Evolutionary conservation across 108 stramenopile species (phyloP).

Genomic region (Bacterosira constricta): DNA sequence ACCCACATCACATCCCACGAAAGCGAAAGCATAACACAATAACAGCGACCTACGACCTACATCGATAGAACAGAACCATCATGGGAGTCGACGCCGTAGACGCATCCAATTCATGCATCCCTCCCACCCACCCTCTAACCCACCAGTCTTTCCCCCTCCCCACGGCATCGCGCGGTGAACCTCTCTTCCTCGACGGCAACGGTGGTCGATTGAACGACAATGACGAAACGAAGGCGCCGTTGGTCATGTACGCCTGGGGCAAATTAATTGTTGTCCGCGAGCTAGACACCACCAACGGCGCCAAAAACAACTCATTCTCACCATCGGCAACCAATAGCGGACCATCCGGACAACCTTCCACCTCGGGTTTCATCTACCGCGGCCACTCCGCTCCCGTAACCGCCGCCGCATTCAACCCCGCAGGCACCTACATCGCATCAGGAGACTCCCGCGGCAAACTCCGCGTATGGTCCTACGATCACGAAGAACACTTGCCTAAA

Average conservation of each 20-base stretch:
- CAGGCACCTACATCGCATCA: conserved; percentile 89
- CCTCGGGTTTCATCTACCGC: conserved; percentile 85
- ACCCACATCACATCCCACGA: too few relatives aligned
- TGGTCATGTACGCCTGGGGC: conserved; percentile 69
- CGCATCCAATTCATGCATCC: conserved; percentile 78
- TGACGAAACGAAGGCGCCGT: conserved; percentile 23
- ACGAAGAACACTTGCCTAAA: conserved; percentile 91
- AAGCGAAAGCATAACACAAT: too few relatives aligned
- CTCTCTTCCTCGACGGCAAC: conserved; percentile 66
- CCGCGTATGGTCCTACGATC: conserved; percentile 93
- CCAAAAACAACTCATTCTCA: neutral
- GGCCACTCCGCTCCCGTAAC: conserved; percentile 87
- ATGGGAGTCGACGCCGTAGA: conserved; percentile 51
- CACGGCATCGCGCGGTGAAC: conserved; percentile 68
- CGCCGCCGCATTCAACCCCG: conserved; percentile 72
- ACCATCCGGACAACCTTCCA: conserved; percentile 21
- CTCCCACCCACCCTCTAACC: conserved; percentile 59
- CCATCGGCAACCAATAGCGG: conserved; percentile 1
- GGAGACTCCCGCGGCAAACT: conserved; percentile 87
- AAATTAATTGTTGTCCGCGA: conserved; percentile 64
- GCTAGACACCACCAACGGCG: conserved; percentile 12
- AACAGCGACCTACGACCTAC: too few relatives aligned
- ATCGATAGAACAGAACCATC: conserved; percentile 8
- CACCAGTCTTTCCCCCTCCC: conserved; percentile 65
- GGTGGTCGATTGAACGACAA: conserved; percentile 61